These are phyloP conservation scores for Alternaria rosae DNA, from an alignment of 2,329 filamentous ascomycete genomes.

Conservation along the genomic window DNA sequence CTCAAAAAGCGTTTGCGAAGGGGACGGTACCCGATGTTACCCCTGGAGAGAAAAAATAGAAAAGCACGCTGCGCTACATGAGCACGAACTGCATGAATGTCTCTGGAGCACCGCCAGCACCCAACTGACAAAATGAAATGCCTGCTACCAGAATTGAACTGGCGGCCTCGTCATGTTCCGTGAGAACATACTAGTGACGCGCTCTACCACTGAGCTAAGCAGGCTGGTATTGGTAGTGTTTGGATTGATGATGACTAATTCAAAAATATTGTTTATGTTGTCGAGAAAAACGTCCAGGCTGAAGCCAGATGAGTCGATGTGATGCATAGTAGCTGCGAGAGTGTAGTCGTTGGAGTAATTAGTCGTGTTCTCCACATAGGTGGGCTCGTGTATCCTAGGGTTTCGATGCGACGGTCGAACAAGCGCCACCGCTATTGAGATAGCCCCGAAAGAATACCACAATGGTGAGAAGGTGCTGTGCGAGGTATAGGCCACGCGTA, in stretches of 20 bases:
- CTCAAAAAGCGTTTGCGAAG: neutral
- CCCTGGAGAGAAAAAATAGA: neutral
- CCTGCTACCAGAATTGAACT: slow-evolving; percentile 2
- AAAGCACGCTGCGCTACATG: neutral
- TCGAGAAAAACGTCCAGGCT: accelerated
- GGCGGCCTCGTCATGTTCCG: slow-evolving; percentile 49
- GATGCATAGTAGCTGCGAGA: neutral
- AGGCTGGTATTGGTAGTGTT: slow-evolving; percentile 16
- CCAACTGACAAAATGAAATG: neutral
- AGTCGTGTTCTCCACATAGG: neutral
- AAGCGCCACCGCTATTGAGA: neutral
- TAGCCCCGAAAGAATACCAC: neutral
- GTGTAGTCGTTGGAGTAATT: neutral
- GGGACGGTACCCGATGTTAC: neutral
- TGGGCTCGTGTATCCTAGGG: neutral
- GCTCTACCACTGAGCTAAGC: slow-evolving; percentile 48
- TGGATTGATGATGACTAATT: neutral
- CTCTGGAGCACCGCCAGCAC: neutral
- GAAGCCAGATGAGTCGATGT: too few relatives aligned
- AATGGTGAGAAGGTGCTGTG: neutral
- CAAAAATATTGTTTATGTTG: neutral
- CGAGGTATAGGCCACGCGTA: neutral
- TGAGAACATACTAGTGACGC: slow-evolving; percentile 51
- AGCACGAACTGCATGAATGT: neutral
- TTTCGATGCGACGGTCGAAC: neutral